Evolutionary conservation across 1,284 basidiomycete species (phyloP), one percentile per base, ranked within the genome.

Genomic region (Termitomyces sp.): DNA sequence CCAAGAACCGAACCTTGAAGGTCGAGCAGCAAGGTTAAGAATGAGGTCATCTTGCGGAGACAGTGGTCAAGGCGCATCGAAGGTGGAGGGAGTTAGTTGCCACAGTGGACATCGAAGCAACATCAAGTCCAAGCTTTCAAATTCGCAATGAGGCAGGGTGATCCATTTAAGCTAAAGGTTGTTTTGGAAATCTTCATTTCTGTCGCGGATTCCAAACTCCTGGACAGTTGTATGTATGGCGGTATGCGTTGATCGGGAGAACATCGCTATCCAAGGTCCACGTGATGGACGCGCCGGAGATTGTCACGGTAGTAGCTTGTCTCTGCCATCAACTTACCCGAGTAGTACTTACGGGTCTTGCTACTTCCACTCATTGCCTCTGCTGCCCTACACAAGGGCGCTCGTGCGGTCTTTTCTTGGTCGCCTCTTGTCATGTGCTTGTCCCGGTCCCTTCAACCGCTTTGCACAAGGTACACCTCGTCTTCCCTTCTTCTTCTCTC

Each of bases 401-500:
- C 52, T 43, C 49, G 34, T 42, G 52, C 52, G 43, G 49, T 56
- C 54, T 31, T 49, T 58, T 40, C 55, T 50, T 34, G 52, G 49
- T 52, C 43, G 18, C 42, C 52, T 48, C 50, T 52, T 56, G 57
- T 58, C 54, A 58, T 58, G 57, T 58, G 57, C 49, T 46, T 47
- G 52, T 54, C 33, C 51, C 42, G 46, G 57, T 42, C 51, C 46
- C 16, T 42, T 16, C 28, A 26, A 42, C 51, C 54, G 54, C 35
- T 56, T 16, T 56, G 46, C 52, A 56, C 40, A 58, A 50, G 54
- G 44, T 52, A 16, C 46, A 50, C 24, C 24, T 40, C 37, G 9
- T 18, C 50, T 52, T 55, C 33, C 37, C 43, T 11, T 38, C 53
- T 50, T 48, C 51, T 50, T 50, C 54, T 44, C 31, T 5, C n/a